A percentile compares a stretch with the other conserved stretches of the same genome.
Evolutionary conservation across 2,329 filamentous ascomycete genomes (phyloP).

Genomic region (Phoma sp.): DNA sequence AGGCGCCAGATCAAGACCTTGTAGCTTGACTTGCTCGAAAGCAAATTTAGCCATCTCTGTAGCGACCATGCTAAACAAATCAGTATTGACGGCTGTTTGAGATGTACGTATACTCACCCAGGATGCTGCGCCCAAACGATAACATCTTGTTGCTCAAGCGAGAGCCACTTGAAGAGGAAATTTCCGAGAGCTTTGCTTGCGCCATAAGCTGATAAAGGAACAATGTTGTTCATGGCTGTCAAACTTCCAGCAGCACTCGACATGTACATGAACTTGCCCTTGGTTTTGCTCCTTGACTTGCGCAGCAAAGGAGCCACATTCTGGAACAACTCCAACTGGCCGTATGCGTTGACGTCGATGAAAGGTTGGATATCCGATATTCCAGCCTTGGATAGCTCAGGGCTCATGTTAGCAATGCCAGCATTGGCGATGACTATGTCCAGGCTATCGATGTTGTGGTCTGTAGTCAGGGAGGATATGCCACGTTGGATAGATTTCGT

Average conservation of each 20-base stretch:
- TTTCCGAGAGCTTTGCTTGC: slow-evolving; percentile 28
- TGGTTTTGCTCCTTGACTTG: neutral
- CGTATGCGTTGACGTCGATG: slow-evolving; percentile 25
- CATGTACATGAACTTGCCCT: slow-evolving; percentile 23
- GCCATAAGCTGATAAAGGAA: slow-evolving; percentile 18
- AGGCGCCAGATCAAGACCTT: slow-evolving; percentile 7
- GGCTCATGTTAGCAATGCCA: slow-evolving; percentile 19
- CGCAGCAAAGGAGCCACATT: slow-evolving; percentile 18
- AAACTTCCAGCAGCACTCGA: slow-evolving; percentile 20
- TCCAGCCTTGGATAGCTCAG: neutral
- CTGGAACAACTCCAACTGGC: slow-evolving; percentile 25
- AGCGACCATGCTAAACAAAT: slow-evolving; percentile 8
- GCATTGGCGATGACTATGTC: slow-evolving; percentile 11
- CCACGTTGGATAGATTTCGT: slow-evolving; percentile 32
- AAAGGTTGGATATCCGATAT: slow-evolving; percentile 16
- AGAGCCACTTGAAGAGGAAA: slow-evolving; percentile 25
- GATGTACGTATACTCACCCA: slow-evolving; percentile 13
- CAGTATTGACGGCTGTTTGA: too few relatives aligned
- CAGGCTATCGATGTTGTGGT: neutral
- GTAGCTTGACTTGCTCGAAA: slow-evolving; percentile 3
- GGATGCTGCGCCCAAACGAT: slow-evolving; percentile 23
- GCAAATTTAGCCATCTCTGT: slow-evolving; percentile 11
- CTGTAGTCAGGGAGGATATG: slow-evolving; percentile 27
- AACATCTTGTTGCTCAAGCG: slow-evolving; percentile 22
- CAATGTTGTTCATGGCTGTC: slow-evolving; percentile 13